Evolutionary conservation across 176 grass and related monocot species (phyloP).

Genomic region (Carex cristatella): DNA sequence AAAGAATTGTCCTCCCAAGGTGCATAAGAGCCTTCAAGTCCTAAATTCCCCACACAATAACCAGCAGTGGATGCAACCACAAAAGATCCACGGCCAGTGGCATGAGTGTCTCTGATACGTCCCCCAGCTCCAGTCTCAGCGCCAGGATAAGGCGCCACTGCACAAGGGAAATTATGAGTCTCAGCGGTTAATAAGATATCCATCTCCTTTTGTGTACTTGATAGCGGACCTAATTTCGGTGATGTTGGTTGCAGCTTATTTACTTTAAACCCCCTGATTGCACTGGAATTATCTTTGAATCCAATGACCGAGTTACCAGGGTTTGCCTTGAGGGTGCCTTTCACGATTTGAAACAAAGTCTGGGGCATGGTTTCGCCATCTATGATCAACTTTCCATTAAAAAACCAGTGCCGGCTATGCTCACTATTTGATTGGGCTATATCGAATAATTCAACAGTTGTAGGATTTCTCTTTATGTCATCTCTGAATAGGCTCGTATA

Average conservation of each 20-base stretch:
- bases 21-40: conserved; percentile 53
- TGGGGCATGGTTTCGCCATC: conserved; percentile 58
- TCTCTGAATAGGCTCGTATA: conserved; percentile 77
- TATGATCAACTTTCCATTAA: conserved; percentile 73
- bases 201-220: conserved; percentile 42
- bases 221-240: conserved; percentile 50
- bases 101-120: conserved; percentile 87
- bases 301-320: conserved; percentile 81
- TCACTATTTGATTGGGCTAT: conserved; percentile 89
- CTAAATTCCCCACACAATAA: conserved; percentile 89
- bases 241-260: conserved; percentile 52
- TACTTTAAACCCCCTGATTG: conserved; percentile 69
- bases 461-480: conserved; percentile 79
- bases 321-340: conserved; percentile 70
- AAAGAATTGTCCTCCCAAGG: conserved; percentile 88
- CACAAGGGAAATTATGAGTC: conserved; percentile 96
- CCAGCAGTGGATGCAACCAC: conserved; percentile 76
- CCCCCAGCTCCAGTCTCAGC: conserved; percentile 87
- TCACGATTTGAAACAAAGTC: conserved; percentile 87
- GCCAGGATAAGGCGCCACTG: conserved; percentile 73
- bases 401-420: conserved; percentile 91
- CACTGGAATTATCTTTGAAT: conserved; percentile 91
- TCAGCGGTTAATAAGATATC: conserved; percentile 86
- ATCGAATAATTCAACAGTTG: conserved; percentile 84
- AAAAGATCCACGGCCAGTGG: conserved; percentile 78